Evolutionary conservation across 225 moss, liverwort and hornwort genomes (phyloP), one percentile per base, ranked within the genome.

Genomic region (Marchantia paleacea): DNA sequence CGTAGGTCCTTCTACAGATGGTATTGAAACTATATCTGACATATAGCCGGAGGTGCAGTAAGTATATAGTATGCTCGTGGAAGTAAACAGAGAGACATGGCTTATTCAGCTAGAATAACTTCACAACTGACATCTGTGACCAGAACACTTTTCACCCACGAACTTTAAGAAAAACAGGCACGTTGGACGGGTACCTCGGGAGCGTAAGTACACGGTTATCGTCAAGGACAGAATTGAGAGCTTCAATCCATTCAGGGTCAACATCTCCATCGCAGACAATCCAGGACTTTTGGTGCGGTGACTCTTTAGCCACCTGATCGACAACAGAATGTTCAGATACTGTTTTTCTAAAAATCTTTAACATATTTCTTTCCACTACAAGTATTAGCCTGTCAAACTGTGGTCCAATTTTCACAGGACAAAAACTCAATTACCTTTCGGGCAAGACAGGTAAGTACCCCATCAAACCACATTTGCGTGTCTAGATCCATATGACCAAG

Each of bases 251-350:
- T 48, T 80, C 72, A 19, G 86, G 80, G 47, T 86, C 86, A 8
- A 86, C 81, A 78, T 83, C 83, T 69, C 86, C 83, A 83, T 86
- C 86, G 65, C 80, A 86, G 9, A 86, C 69, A 62, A 86, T 83
- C 86, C 86, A 86, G 10, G 81, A 85, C 79, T 69, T 81, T 19
- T 85, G 73, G 12, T 82, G 72, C 49, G 74, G 65, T 30, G 82
- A 70, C 66, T 85, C 81, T 75, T 69, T 79, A 39, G 85, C 81
- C 39, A 85, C 85, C 85, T 85, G 78, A 65, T 77, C 26, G 26
- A 77, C 29, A 52, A 13, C 0, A 12, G 50, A 51, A 20, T 52
- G 72, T 73, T 52, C 52, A 72, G 72, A 14, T 24, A 12, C 8
- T 67, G 48, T 39, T 19, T 20, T 51, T 73, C n/a, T 52, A 25